A percentile compares a stretch with the other conserved stretches of the same genome.
These are phyloP conservation scores for Puya raimondii DNA, from an alignment of 176 grass and related monocot species.

Conservation along the genomic window DNA sequence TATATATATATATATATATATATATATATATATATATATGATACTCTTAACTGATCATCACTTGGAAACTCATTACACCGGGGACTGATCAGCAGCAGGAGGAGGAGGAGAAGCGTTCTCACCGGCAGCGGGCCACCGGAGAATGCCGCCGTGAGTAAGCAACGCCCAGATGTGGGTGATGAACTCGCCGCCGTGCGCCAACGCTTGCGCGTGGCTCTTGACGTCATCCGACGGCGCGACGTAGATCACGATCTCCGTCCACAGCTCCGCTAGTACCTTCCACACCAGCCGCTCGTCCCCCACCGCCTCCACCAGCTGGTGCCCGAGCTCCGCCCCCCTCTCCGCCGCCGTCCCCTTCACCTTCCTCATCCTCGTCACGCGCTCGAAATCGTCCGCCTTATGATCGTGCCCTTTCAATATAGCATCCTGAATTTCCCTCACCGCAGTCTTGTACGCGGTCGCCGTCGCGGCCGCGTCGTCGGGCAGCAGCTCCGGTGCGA, in stretches of 20 bases:
- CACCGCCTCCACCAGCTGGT: neutral
- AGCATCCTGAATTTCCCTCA: neutral
- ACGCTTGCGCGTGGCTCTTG: constrained; percentile 23
- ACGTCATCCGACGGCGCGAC: constrained; percentile 26
- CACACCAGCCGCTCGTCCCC: constrained; percentile 9
- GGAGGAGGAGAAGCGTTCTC: too few relatives aligned
- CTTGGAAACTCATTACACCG: too few relatives aligned
- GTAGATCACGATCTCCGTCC: constrained; percentile 28
- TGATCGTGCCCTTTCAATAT: too few relatives aligned
- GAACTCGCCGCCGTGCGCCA: constrained; percentile 34
- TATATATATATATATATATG: too few relatives aligned
- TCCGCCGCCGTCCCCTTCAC: too few relatives aligned
- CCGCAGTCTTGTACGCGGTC: constrained; percentile 13
- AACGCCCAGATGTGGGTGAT: constrained; percentile 30
- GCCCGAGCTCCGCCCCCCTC: too few relatives aligned
- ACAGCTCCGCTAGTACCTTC: constrained; percentile 20
- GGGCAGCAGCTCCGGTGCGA: constrained; percentile 17
- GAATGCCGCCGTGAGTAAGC: constrained; percentile 32
- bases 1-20: too few relatives aligned
- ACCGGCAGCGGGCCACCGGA: neutral
- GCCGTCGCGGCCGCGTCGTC: constrained; percentile 3
- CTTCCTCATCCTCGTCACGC: too few relatives aligned
- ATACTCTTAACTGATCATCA: too few relatives aligned
- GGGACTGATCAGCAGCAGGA: too few relatives aligned
- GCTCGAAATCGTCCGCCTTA: too few relatives aligned